Evolutionary conservation across 305 asterid species (phyloP), one percentile per base, ranked within the genome.

Genomic region (Andrographis paniculata): DNA sequence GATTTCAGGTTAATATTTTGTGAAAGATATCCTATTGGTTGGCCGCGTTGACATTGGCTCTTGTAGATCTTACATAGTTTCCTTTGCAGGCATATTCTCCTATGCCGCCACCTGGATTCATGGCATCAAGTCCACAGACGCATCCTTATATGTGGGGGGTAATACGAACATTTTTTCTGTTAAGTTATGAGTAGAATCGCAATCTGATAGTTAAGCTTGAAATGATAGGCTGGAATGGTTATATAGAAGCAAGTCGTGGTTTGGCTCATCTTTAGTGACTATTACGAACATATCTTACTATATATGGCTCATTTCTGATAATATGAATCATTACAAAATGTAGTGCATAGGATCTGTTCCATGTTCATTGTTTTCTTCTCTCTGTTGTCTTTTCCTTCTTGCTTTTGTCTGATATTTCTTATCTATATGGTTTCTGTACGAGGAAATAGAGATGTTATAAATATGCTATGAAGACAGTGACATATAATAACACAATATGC

Each of bases 101-200:
- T 22, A 68, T 91, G 70, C 96, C 93, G 48, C 95, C 99, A 18
- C 95, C 65, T 56, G 99, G 99, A 52, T 91, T 56, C 77, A 20
- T 91, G 78, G 82, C 93, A 6, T 74, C 99, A 43, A 76, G 76
- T 65, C 94, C 99, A 51, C 96, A 91, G 66, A 71, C 87, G 5
- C 95, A 81, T 67, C 96, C 95, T 30, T 91, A 87, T 48, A 87
- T 91, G 96, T 91, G 99, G 99, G 96, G 99, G 53, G 95, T 91
- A 80, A 60, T 46, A 31, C 14, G 31, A 45, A n/a, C 33, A 42
- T 38, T 30, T 33, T 48, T 17, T 24, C 15, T 52, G 2, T 4
- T n/a, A 33, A 7, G 38, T 7, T 13, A n/a, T n/a, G n/a, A n/a
- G n/a, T n/a, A n/a, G n/a, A n/a, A n/a, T n/a, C n/a, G n/a, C n/a